A percentile compares a stretch with the other conserved stretches of the same genome.
These are phyloP conservation scores for Nadsonia starkeyi-henricii DNA, from an alignment of 1,139 yeast genomes.

Conservation along the genomic window DNA sequence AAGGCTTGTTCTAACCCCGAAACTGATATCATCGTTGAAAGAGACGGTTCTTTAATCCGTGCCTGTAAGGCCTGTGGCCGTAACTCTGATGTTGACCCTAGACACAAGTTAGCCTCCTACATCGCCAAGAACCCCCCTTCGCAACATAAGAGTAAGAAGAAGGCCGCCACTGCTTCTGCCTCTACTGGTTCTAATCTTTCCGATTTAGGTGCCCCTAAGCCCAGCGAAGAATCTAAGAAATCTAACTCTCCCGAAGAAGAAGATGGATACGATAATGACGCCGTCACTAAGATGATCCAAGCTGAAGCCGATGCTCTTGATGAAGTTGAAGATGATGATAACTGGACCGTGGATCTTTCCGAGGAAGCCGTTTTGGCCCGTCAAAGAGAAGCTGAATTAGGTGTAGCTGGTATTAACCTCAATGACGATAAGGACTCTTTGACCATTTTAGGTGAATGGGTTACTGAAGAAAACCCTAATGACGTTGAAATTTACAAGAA, in stretches of 20 bases:
- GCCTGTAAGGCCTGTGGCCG: constrained; percentile 99
- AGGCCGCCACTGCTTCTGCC: constrained; percentile 77
- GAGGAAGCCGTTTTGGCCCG: constrained; percentile 93
- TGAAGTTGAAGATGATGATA: constrained; percentile 52
- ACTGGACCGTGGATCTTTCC: constrained; percentile 97
- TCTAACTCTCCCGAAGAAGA: constrained; percentile 24
- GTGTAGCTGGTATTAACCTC: constrained; percentile 29
- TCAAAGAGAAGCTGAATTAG: constrained; percentile 70
- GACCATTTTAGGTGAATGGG: constrained; percentile 87
- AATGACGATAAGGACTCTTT: constrained; percentile 28
- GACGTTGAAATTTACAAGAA: constrained; percentile 90
- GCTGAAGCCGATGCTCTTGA: constrained; percentile 72
- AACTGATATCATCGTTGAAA: constrained; percentile 75
- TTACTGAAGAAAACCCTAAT: constrained; percentile 53
- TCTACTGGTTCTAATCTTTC: constrained; percentile 54
- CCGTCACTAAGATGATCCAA: constrained; percentile 63
- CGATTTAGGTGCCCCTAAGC: constrained; percentile 47
- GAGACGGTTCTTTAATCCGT: constrained; percentile 64
- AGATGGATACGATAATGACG: constrained; percentile 52
- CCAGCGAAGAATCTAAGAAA: constrained; percentile 55
- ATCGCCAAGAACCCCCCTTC: constrained; percentile 90
- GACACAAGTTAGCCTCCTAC: constrained; percentile 75
- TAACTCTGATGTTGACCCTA: constrained; percentile 68
- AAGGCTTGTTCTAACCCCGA: constrained; percentile 95
- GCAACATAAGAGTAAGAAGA: constrained; percentile 35